Percentiles rank a stretch among this genome's conserved stretches.
phyloP scores from a whole-genome alignment of 2,329 filamentous ascomycete species.

The Malbranchea cinnamomea region DNA sequence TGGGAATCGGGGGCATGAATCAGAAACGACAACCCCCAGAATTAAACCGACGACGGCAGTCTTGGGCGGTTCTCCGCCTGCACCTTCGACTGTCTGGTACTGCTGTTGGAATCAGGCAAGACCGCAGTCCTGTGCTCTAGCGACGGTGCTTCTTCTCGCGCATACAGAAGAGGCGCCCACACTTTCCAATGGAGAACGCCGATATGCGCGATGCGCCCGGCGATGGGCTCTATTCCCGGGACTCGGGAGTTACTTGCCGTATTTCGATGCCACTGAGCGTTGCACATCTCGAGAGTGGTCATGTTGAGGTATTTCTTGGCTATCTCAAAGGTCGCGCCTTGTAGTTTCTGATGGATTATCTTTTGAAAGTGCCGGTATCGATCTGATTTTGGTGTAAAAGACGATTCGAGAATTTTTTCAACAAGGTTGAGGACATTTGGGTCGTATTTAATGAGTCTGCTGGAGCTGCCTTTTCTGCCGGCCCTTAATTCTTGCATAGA shows the following conservation, averaged over 20 bases:
- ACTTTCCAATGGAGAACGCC: constrained; percentile 80
- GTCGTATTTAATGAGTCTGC: too few relatives aligned
- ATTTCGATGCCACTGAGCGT: constrained; percentile 22
- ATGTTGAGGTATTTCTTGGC: constrained; percentile 26
- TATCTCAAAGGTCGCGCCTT: constrained; percentile 17
- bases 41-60: too few relatives aligned
- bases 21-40: too few relatives aligned
- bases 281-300: constrained; percentile 29
- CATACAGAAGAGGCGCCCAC: constrained; percentile 64
- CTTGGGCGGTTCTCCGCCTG: too few relatives aligned
- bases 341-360: constrained; percentile 19
- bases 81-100: too few relatives aligned
- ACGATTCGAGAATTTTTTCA: constrained; percentile 20
- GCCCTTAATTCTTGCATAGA: too few relatives aligned
- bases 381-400: constrained; percentile 19
- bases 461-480: too few relatives aligned
- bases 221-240: constrained; percentile 35
- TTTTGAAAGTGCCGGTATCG: constrained; percentile 21
- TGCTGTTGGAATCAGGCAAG: too few relatives aligned
- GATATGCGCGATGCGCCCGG: constrained; percentile 66
- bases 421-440: constrained; percentile 21
- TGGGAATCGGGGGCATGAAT: too few relatives aligned
- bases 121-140: too few relatives aligned
- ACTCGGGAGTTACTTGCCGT: constrained; percentile 8
- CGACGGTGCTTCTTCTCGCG: constrained; percentile 2